Percentiles rank a stretch among this genome's conserved stretches.
phyloP scores from a whole-genome alignment of 1,284 basidiomycete genomes.

The Fomes fomentarius region DNA sequence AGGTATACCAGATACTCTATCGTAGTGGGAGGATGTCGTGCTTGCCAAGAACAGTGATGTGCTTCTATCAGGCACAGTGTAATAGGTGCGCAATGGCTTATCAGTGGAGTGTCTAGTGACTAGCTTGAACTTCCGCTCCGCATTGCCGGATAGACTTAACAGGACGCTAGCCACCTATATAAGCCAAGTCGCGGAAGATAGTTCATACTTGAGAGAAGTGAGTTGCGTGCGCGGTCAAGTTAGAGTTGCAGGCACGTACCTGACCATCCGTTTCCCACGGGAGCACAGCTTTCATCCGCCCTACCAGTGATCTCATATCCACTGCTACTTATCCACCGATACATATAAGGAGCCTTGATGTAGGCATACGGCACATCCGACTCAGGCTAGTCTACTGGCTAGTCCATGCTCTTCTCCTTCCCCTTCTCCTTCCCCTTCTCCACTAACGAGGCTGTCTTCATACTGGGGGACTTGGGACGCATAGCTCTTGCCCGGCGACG shows the following conservation, averaged over 20 bases:
- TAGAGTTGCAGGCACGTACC: too few species aligned
- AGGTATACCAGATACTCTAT: not conserved
- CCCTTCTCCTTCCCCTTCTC: constrained; percentile 5
- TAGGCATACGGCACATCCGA: too few species aligned
- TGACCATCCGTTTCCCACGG: too few species aligned
- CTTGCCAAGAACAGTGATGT: constrained; percentile 8
- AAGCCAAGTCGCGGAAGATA: too few species aligned
- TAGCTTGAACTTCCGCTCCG: too few species aligned
- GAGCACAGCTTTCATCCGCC: not conserved
- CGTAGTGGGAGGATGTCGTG: not conserved
- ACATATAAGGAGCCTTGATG: too few species aligned
- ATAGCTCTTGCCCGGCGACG: constrained; percentile 1
- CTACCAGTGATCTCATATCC: too few species aligned
- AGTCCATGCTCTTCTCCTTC: constrained; percentile 11
- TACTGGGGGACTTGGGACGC: not conserved
- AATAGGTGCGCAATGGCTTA: constrained; percentile 8
- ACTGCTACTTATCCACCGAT: too few species aligned
- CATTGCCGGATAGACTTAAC: too few species aligned
- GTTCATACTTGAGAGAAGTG: not conserved
- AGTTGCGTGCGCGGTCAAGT: too few species aligned
- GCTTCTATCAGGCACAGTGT: constrained; percentile 18
- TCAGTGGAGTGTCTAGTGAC: not conserved
- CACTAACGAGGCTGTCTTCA: not conserved
- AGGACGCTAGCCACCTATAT: too few species aligned
- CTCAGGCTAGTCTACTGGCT: too few species aligned